Evolutionary conservation across 2,329 filamentous ascomycete species (phyloP).

Genomic region (Aspergillus viridinutans): DNA sequence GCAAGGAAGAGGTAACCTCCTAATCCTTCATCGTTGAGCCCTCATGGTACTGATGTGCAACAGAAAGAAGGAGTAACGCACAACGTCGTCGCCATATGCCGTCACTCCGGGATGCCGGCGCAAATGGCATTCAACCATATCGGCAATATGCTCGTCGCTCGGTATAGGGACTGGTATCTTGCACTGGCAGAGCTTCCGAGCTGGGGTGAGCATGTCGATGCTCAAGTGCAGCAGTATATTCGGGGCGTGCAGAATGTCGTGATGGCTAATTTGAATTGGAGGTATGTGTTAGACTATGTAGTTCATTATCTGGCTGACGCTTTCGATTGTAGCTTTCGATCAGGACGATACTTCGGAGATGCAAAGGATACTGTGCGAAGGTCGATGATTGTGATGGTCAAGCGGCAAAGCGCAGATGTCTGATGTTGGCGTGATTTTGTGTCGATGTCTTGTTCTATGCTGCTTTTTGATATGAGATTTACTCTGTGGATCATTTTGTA

Average conservation of each 20-base stretch:
- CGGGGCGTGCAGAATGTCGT: conserved; percentile 18
- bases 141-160: conserved; percentile 13
- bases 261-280: conserved; percentile 23
- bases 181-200: conserved; percentile 18
- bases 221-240: conserved; percentile 21
- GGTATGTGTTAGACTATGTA: conserved; percentile 8
- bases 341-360: conserved; percentile 18
- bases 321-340: conserved; percentile 14
- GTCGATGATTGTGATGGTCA: conserved; percentile 8
- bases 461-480: background rate
- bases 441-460: background rate
- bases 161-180: conserved; percentile 23
- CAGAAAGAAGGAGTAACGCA: conserved; percentile 18
- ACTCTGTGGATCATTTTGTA: background rate
- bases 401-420: conserved; percentile 5
- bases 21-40: background rate
- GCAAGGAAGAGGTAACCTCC: conserved; percentile 19
- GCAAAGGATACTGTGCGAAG: conserved; percentile 10
- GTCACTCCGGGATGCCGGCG: conserved; percentile 12
- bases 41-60: background rate
- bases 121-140: conserved; percentile 22
- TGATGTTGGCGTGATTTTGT: background rate
- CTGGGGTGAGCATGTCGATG: conserved; percentile 21
- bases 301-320: background rate
- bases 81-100: conserved; percentile 20